A percentile compares a stretch with the other conserved stretches of the same genome.
These are phyloP conservation scores for Russula dissimulans DNA, from an alignment of 768 basidiomycete genomes.

Conservation along the genomic window DNA sequence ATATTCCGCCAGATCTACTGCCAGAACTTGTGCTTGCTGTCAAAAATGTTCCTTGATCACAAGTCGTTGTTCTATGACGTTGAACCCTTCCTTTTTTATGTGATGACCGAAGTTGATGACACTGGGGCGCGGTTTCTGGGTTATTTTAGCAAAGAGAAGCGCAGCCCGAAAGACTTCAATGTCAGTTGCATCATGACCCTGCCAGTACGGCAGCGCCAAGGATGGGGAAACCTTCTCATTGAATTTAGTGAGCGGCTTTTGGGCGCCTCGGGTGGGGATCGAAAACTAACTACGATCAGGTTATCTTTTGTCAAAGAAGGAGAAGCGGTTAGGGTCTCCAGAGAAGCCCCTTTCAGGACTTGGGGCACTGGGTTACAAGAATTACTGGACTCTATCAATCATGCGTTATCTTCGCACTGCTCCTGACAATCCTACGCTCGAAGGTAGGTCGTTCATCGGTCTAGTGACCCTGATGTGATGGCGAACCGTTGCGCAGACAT, in stretches of 20 bases:
- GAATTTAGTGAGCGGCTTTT: slow-evolving; percentile 78
- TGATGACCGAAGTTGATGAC: slow-evolving; percentile 88
- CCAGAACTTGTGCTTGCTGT: slow-evolving; percentile 93
- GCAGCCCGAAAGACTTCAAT: slow-evolving; percentile 92
- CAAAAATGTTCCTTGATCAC: slow-evolving; percentile 98
- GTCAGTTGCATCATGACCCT: slow-evolving; percentile 99
- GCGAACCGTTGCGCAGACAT: slow-evolving; percentile 48
- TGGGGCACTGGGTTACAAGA: slow-evolving; percentile 88
- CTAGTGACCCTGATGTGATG: slow-evolving; percentile 11
- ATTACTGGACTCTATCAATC: slow-evolving; percentile 86
- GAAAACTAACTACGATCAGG: slow-evolving; percentile 39
- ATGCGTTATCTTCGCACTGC: slow-evolving; percentile 68
- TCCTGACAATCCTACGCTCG: slow-evolving; percentile 53
- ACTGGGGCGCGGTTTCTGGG: slow-evolving; percentile 90
- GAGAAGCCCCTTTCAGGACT: slow-evolving; percentile 93
- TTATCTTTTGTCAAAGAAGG: slow-evolving; percentile 93
- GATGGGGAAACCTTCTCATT: slow-evolving; percentile 95
- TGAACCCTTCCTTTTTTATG: slow-evolving; percentile 98
- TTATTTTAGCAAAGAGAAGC: slow-evolving; percentile 98
- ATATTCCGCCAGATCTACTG: slow-evolving; percentile 72
- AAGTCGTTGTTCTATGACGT: slow-evolving; percentile 99
- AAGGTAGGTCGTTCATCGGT: slow-evolving; percentile 45
- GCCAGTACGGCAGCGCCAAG: slow-evolving; percentile 86
- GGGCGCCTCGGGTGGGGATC: background rate
- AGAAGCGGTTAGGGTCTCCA: slow-evolving; percentile 81